Conservation (phyloP, 495 filamentous ascomycete species). For the Tetracladium setigerum region DNA sequence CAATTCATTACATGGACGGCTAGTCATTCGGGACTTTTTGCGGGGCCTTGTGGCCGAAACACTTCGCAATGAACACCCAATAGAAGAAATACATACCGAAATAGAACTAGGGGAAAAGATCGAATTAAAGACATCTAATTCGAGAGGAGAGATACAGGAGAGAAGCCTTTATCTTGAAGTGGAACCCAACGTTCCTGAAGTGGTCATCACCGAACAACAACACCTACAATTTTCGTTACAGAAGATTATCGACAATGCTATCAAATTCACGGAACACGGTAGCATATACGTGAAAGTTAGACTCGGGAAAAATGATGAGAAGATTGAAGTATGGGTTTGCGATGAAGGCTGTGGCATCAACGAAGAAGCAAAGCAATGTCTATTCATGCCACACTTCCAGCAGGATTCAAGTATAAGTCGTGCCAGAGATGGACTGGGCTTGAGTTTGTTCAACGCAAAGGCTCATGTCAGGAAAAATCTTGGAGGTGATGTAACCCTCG, state of each 20-base stretch:
- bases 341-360: constrained; percentile 74
- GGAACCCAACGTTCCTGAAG: constrained; percentile 55
- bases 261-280: constrained; percentile 73
- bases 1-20: constrained; percentile 38
- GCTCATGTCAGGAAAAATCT: constrained; percentile 62
- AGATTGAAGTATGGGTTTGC: constrained; percentile 48
- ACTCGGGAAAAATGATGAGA: constrained; percentile 32
- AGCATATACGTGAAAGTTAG: constrained; percentile 52
- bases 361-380: constrained; percentile 55
- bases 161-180: constrained; percentile 65
- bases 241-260: constrained; percentile 70
- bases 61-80: constrained; percentile 62
- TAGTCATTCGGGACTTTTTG: constrained; percentile 58
- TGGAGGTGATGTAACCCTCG: constrained; percentile 64
- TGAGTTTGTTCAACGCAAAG: constrained; percentile 71
- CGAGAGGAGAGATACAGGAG: constrained; percentile 48
- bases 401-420: constrained; percentile 68
- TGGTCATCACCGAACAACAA: constrained; percentile 43
- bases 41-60: constrained; percentile 63
- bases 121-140: constrained; percentile 50
- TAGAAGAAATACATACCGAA: constrained; percentile 51
- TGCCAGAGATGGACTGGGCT: constrained; percentile 63
- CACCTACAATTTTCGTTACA: constrained; percentile 49
- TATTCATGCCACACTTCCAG: constrained; percentile 70
- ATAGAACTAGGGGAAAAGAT: constrained; percentile 61